Base-by-base conservation (phyloP, 805 yeast genomes). In the Torulaspora gathmanii region DNA sequence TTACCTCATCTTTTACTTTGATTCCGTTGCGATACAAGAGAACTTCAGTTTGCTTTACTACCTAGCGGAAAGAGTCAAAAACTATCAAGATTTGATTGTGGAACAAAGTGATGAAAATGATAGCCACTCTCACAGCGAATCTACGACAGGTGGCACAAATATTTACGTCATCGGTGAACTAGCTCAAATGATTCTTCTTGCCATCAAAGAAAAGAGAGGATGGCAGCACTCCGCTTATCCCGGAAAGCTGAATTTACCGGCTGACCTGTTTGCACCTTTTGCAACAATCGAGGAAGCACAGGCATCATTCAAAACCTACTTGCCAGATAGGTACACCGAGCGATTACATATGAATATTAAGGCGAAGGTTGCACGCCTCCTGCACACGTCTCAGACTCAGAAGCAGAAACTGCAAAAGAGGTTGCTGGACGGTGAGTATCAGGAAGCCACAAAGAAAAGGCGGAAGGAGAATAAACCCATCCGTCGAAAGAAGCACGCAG, bases 171-270 rank as follows among this genome's bases (percentile, higher is more conserved):
- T 86, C 10, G 75, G 95, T 1, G 96, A 89, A 54, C 63, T 89
- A 33, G 71, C 88, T 1, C 95, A 86, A 60, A 64, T 84, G 46
- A 67, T 79, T 5, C 70, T 88, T 37, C 75, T 80, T 44, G 79
- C 76, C 45, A 65, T 79, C 19, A 77, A 82, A 34, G 81, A 76
- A 19, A 56, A 65, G 19, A 80, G 74, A 54, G 73, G 71, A 36
- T 87, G 95, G 95, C 75, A 75, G 17, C 70, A 85, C 45, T 77
- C 82, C 19, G 80, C 89, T 0, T 89, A 90, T 80, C 95, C 95
- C 0, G 95, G 91, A 1, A 84, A 82, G 55, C 63, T 84, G 13
- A 76, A 78, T 15, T 62, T 88, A 15, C 82, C 91, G 0, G 65
- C 72, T n/a, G 96, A 88, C 57, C 60, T 86, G 7, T 87, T 75